These are phyloP conservation scores for Cardamine chenopodiifolia DNA, from an alignment of 345 rosid species.

Conservation along the genomic window DNA sequence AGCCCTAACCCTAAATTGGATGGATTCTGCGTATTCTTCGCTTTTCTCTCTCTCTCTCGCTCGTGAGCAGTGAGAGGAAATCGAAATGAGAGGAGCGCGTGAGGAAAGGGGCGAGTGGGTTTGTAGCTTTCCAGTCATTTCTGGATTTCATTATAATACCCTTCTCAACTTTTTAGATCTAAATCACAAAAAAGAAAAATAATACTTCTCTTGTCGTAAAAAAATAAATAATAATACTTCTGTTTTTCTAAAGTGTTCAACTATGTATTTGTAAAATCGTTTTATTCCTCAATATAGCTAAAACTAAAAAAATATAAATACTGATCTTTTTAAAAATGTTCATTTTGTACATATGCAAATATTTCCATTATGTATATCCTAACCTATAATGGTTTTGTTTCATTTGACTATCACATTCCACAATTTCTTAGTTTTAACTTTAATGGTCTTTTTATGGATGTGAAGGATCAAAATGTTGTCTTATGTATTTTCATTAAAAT, in stretches of 20 bases:
- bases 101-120: constrained; percentile 35
- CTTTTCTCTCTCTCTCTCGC: constrained; percentile 22
- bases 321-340: background rate
- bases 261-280: background rate
- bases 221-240: background rate
- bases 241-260: background rate
- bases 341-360: background rate
- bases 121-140: constrained; percentile 29
- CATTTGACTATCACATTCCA: background rate
- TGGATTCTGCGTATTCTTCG: constrained; percentile 43
- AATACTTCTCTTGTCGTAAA: background rate
- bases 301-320: background rate
- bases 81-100: constrained; percentile 46
- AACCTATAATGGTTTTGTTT: background rate
- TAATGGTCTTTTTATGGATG: background rate
- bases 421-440: background rate
- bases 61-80: constrained; percentile 32
- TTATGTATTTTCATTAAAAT: background rate
- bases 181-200: background rate
- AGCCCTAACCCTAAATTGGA: constrained; percentile 61
- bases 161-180: constrained; percentile 2
- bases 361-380: background rate
- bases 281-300: background rate
- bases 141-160: background rate
- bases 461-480: background rate